phyloP scores from a whole-genome alignment of 768 basidiomycete genomes.

The Vararia minispora region DNA sequence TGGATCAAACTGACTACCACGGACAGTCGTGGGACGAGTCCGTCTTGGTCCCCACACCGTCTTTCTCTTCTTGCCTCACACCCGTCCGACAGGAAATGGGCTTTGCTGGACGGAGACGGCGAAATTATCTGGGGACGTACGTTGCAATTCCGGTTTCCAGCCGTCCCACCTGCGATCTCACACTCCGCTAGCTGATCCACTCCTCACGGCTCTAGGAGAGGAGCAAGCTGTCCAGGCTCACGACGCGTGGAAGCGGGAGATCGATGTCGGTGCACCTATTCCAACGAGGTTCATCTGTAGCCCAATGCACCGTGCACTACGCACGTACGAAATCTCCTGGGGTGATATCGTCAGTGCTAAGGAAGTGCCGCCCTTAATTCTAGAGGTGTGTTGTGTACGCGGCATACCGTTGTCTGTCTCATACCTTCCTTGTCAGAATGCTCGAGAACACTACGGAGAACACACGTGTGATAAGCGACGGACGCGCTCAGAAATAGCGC shows the following conservation, averaged over 20 bases:
- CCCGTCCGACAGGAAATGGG: slow-evolving; percentile 7
- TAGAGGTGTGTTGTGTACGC: slow-evolving; percentile 10
- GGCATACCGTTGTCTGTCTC: not conserved
- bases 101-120: slow-evolving; percentile 8
- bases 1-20: not conserved
- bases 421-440: slow-evolving; percentile 4
- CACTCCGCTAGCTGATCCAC: slow-evolving; percentile 13
- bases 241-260: slow-evolving; percentile 10
- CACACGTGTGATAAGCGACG: slow-evolving; percentile 12
- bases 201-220: slow-evolving; percentile 11
- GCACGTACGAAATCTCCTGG: slow-evolving; percentile 11
- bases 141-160: not conserved
- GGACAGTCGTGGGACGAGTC: slow-evolving; percentile 11
- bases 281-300: slow-evolving; percentile 10
- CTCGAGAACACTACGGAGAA: slow-evolving; percentile 9
- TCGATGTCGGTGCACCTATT: slow-evolving; percentile 5
- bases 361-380: slow-evolving; percentile 7
- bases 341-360: slow-evolving; percentile 3
- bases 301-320: slow-evolving; percentile 10
- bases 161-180: not conserved
- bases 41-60: not conserved
- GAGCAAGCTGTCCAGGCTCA: slow-evolving; percentile 10
- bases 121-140: slow-evolving; percentile 13
- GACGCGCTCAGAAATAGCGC: slow-evolving; percentile 6
- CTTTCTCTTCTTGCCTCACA: not conserved